Evolutionary conservation across 2,329 filamentous ascomycete species (phyloP), one percentile per base, ranked within the genome.

Genomic region (Boeremia exigua): DNA sequence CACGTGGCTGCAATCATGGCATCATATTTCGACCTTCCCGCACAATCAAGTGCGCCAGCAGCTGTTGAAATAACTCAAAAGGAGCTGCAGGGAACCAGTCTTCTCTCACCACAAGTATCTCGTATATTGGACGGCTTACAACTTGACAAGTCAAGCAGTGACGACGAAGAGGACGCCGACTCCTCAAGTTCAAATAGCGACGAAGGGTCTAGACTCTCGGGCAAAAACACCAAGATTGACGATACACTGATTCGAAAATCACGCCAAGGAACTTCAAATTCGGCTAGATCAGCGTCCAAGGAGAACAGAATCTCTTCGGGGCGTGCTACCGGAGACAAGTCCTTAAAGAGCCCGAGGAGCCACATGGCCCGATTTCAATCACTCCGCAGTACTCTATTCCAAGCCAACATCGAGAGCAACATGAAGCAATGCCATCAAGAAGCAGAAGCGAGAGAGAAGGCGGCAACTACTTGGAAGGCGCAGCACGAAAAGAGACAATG

Each of bases 21-120:
- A 67, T 74, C 71, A 70, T 74, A 74, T 55, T 74, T 73, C 38
- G 71, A 74, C 25, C 57, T 64, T 33, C 65, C 63, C 42, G 56
- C 60, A 17, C 62, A 67, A 56, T 51, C 63, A 48, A 59, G 56
- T 40, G 46, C 56, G 43, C 48, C 56, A 15, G 54, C 63, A 49
- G 44, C 56, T 33, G 54, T 32, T 46, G 48, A 47, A 9, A 14
- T 65, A 17, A 57, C 62, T 25, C 51, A 65, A 28, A 55, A 62
- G 32, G 44, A 62, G n/a, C 49, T 69, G 9, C 62, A 58, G 23
- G 56, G 54, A 29, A 58, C 42, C 42, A 62, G 61, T 43, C 44
- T 74, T 11, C 56, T 74, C 45, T 70, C 66, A 30, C 71, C 70
- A 4, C 67, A 72, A 37, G 59, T 74, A 7, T 62, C 66, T 23